Base-by-base conservation (phyloP, 2,329 filamentous ascomycete genomes). In the Atkinsonella texensis region DNA sequence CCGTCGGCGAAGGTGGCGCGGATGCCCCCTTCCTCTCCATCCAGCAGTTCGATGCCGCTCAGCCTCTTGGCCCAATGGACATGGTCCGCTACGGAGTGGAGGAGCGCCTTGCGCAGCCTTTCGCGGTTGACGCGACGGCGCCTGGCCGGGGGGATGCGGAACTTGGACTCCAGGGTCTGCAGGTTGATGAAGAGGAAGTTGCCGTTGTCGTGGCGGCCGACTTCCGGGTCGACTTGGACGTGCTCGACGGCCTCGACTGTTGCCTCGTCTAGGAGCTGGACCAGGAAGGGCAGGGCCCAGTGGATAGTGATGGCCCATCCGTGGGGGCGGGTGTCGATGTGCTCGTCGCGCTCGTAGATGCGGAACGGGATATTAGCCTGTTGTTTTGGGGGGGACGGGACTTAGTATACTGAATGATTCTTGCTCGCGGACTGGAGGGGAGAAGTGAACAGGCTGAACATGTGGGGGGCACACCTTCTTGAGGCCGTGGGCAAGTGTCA, bases 251-350 rank as follows among this genome's bases (percentile, higher is more conserved):
- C 54, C 2, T 49, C 51, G 6, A 63, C 40, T 0, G 60, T 62
- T 8, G 54, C 52, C 6, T 52, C 51, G 18, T 61, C 60, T 2
- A 65, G 50, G 13, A 65, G 54, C 51, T 63, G 52, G 15, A 50
- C 48, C 10, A 65, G 55, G 38, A 59, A 64, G 2, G 57, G 61
- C 12, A 80, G 65, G 18, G 70, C 74, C 78, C 79, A 83, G 58
- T 83, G 77, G 35, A 83, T 62, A 1, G 79, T 81, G 48, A 83
- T 68, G 42, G 75, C 79, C 80, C 79, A 83, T 46, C 79, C 78
- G 41, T 74, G 72, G 3, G 55, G 53, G 18, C 65, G 65, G 18
- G 57, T 55, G 46, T 60, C 58, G 50, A 62, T 55, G 46, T 62
- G 55, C 18, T 56, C 56, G 58, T 63, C 57, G 38, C 63, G 62